Evolutionary conservation across 441 rosid species (phyloP).

Genomic region (Adansonia grandidieri): DNA sequence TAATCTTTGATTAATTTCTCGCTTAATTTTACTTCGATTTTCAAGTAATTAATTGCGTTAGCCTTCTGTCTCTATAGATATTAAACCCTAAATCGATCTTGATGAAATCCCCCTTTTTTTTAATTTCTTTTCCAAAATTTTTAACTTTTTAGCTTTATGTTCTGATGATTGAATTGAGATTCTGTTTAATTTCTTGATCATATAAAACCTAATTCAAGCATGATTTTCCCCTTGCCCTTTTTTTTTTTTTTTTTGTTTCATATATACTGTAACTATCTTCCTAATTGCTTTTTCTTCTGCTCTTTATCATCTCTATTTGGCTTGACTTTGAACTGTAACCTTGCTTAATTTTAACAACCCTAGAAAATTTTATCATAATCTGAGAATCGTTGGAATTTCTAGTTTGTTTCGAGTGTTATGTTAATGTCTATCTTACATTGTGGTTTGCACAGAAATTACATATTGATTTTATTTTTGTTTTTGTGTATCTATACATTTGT

Average conservation of each 20-base stretch:
- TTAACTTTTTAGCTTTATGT: not conserved
- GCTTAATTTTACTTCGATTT: not conserved
- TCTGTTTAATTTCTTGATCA: not conserved
- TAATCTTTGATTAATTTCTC: not conserved
- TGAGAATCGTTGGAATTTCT: not conserved
- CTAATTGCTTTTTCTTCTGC: too few relatives aligned
- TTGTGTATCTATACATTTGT: not conserved
- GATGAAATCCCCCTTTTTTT: not conserved
- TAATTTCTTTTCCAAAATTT: not conserved
- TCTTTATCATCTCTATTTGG: too few relatives aligned
- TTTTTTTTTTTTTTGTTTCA: not conserved
- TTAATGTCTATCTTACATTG: not conserved
- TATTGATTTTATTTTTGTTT: not conserved
- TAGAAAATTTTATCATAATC: not conserved
- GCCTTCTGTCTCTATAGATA: not conserved
- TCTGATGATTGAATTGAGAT: not conserved
- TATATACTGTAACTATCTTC: not conserved
- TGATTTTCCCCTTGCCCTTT: not conserved
- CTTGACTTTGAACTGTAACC: too few relatives aligned
- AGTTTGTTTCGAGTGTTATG: not conserved
- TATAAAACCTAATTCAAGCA: not conserved
- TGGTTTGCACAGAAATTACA: not conserved
- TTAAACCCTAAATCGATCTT: too few relatives aligned
- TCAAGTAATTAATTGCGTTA: not conserved
- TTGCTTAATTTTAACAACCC: too few relatives aligned